phyloP scores from a whole-genome alignment of 1,284 basidiomycete genomes.

The Sanghuangporus weigelae region DNA sequence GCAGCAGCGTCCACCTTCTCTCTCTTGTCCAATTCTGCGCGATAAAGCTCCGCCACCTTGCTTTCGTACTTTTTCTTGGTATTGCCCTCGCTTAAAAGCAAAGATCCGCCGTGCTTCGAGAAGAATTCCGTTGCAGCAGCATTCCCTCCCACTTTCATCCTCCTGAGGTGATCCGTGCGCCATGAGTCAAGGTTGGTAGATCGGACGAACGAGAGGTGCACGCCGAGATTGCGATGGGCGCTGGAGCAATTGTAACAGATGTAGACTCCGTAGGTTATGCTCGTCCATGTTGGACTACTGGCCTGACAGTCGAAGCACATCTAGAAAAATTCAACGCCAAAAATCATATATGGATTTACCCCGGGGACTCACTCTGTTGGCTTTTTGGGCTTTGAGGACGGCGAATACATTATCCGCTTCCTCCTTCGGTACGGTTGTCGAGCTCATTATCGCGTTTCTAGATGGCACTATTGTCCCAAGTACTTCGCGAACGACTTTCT shows the following conservation, averaged over 20 bases:
- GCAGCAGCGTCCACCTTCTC: conserved; percentile 75
- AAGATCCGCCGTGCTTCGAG: conserved; percentile 75
- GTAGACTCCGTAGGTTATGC: conserved; percentile 94
- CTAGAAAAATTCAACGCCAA: conserved; percentile 39
- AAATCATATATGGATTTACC: neutral
- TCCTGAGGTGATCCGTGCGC: conserved; percentile 87
- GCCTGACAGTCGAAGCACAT: conserved; percentile 96
- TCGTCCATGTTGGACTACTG: conserved; percentile 97
- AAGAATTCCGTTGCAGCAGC: conserved; percentile 88
- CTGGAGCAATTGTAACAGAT: conserved; percentile 98
- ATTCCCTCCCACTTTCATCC: conserved; percentile 97
- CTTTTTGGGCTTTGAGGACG: conserved; percentile 75
- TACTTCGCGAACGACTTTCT: neutral
- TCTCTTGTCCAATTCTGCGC: conserved; percentile 82
- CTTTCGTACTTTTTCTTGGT: conserved; percentile 89
- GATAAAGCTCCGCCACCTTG: conserved; percentile 82
- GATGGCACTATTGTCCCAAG: neutral
- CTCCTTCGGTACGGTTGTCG: conserved; percentile 71
- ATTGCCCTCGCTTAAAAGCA: conserved; percentile 71
- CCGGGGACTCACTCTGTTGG: conserved; percentile 83
- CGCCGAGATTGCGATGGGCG: conserved; percentile 94
- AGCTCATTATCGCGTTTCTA: neutral
- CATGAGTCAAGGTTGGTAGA: conserved; percentile 97
- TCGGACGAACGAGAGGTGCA: conserved; percentile 97
- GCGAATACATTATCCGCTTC: conserved; percentile 78